Percentiles rank a stretch among this genome's conserved stretches.
These are phyloP conservation scores for Nyssa sinensis DNA, from an alignment of 148 eudicot genomes.

Conservation along the genomic window DNA sequence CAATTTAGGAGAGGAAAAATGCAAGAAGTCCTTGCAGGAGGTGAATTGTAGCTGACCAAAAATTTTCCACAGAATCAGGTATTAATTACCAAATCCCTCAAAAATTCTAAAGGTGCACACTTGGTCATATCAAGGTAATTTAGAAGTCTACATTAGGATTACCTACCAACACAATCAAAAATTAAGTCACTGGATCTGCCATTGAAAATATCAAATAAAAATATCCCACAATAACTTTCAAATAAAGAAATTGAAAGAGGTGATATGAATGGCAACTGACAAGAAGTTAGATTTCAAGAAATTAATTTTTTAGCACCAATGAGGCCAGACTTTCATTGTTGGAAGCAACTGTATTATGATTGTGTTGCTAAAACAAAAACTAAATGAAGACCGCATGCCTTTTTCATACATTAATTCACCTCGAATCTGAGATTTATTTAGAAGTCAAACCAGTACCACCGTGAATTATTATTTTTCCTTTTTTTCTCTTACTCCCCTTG, in stretches of 20 bases:
- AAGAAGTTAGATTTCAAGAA: constrained; percentile 3
- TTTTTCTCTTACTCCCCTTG: neutral
- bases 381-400: neutral
- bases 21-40: no score
- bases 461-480: neutral
- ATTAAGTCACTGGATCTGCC: neutral
- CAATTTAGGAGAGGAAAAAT: neutral
- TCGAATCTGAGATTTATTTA: neutral
- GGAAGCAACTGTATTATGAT: neutral
- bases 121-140: neutral
- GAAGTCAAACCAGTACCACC: neutral
- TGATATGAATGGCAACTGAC: no score
- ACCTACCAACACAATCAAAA: neutral
- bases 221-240: no score
- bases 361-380: neutral
- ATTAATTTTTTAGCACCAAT: neutral
- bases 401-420: neutral
- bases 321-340: neutral
- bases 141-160: neutral
- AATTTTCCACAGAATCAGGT: neutral
- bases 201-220: no score
- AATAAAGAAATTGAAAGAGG: no score
- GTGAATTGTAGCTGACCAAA: neutral
- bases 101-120: neutral
- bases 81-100: neutral